Conservation (phyloP, 1,284 basidiomycete genomes). For the Ceratobasidium sp. region DNA sequence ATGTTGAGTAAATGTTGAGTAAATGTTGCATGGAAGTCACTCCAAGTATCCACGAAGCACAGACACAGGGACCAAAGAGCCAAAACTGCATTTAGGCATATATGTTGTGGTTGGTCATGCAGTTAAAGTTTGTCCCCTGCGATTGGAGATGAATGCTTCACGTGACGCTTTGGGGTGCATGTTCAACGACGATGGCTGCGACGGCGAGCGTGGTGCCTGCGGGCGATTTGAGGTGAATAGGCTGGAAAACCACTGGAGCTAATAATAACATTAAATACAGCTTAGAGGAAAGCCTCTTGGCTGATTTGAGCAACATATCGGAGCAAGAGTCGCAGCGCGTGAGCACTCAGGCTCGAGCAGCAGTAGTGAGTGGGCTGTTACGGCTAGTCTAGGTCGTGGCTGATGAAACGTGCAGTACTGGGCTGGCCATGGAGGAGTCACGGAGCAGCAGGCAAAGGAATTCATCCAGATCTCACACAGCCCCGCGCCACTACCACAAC, state of each 20-base stretch:
- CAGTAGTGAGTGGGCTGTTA: background rate
- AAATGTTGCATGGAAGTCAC: too few species aligned
- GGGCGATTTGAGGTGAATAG: conserved; percentile 12
- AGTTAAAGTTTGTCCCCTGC: conserved; percentile 5
- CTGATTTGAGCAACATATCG: conserved; percentile 27
- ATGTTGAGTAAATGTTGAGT: too few species aligned
- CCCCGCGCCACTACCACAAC: conserved; percentile 27
- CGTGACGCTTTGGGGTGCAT: conserved; percentile 29
- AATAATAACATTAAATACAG: background rate
- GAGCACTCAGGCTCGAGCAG: conserved; percentile 17
- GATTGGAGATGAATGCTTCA: background rate
- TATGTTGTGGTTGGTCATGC: conserved; percentile 14
- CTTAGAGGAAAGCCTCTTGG: conserved; percentile 28
- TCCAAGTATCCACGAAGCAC: too few species aligned
- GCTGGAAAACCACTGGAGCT: background rate
- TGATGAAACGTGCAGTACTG: conserved; percentile 22
- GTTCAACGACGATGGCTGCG: conserved; percentile 37
- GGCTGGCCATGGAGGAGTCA: conserved; percentile 29
- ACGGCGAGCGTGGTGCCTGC: conserved; percentile 17
- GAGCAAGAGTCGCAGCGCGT: conserved; percentile 32
- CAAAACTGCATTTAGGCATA: background rate
- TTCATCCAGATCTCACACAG: conserved; percentile 32
- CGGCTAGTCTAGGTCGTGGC: background rate
- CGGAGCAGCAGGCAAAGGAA: conserved; percentile 33
- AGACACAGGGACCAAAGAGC: too few species aligned